Evolutionary conservation across 306 rosid species (phyloP).

Genomic region (Vigna reflexopilosa): DNA sequence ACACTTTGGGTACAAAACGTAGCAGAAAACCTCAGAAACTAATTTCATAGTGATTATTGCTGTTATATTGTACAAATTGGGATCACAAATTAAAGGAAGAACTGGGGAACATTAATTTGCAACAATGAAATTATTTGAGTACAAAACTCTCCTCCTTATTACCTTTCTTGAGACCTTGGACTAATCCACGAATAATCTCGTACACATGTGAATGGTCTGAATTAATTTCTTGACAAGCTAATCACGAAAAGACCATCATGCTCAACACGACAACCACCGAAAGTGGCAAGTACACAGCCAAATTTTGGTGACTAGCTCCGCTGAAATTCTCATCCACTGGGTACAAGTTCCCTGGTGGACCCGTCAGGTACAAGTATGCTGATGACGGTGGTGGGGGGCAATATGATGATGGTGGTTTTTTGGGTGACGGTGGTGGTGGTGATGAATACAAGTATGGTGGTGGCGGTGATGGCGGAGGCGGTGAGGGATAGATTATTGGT

Average conservation of each 20-base stretch:
- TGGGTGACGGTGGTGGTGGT: conserved; percentile 54
- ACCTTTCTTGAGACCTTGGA: conserved; percentile 16
- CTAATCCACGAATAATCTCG: conserved; percentile 27
- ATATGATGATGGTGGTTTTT: conserved; percentile 42
- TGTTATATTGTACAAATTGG: conserved; percentile 28
- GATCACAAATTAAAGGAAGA: conserved; percentile 17
- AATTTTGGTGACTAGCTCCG: conserved; percentile 24
- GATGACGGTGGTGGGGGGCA: conserved; percentile 56
- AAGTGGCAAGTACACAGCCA: conserved; percentile 28
- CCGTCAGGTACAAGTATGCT: conserved; percentile 40
- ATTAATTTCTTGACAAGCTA: neutral
- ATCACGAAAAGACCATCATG: conserved; percentile 41
- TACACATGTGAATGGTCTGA: neutral
- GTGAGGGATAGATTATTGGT: conserved; percentile 31
- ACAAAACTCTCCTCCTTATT: conserved; percentile 28
- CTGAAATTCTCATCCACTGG: conserved; percentile 48
- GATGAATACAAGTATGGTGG: conserved; percentile 27
- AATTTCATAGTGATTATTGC: neutral
- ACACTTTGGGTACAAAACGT: neutral
- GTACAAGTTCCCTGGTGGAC: conserved; percentile 55
- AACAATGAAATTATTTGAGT: conserved; percentile 23
- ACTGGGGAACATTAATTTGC: neutral
- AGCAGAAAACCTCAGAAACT: neutral
- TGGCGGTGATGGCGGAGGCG: conserved; percentile 43
- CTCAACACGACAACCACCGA: conserved; percentile 33